Conservation (phyloP, 1,284 basidiomycete genomes). For the Mycena citricolor region DNA sequence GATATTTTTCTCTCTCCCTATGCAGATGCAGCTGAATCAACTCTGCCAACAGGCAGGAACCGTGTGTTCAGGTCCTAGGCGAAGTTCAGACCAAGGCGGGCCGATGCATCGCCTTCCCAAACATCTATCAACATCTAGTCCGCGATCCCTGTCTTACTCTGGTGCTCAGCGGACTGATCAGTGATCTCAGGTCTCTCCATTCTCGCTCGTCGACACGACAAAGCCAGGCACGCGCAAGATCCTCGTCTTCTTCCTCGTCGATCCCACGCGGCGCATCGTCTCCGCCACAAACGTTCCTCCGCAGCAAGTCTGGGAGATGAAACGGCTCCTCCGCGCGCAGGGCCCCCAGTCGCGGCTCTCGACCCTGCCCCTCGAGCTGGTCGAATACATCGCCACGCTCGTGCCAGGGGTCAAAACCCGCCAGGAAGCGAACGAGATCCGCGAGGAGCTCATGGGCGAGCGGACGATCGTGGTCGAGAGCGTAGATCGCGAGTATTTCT, state of each 20-base stretch:
- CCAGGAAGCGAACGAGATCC: slow-evolving; percentile 9
- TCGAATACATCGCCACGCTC: slow-evolving; percentile 8
- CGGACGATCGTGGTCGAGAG: slow-evolving; percentile 9
- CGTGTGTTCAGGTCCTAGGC: slow-evolving; percentile 29
- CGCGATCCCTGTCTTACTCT: not conserved
- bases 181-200: slow-evolving; percentile 18
- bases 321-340: slow-evolving; percentile 1
- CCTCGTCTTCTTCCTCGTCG: slow-evolving; percentile 24
- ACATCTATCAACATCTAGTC: slow-evolving; percentile 35
- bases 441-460: slow-evolving; percentile 18
- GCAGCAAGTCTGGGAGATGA: slow-evolving; percentile 42
- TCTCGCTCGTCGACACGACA: slow-evolving; percentile 19
- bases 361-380: slow-evolving; percentile 12
- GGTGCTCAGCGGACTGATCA: not conserved
- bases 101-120: slow-evolving; percentile 34
- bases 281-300: slow-evolving; percentile 44
- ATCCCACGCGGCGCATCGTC: slow-evolving; percentile 33
- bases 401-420: slow-evolving; percentile 13
- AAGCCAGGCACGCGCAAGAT: slow-evolving; percentile 25
- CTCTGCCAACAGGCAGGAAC: slow-evolving; percentile 2
- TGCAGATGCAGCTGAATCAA: slow-evolving; percentile 29
- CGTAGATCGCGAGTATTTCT: slow-evolving; percentile 15
- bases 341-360: slow-evolving; percentile 10
- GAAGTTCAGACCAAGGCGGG: slow-evolving; percentile 26
- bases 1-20: slow-evolving; percentile 31